These are phyloP conservation scores for Hypoxylon crocopeplum DNA, from an alignment of 495 filamentous ascomycete genomes.

Conservation along the genomic window DNA sequence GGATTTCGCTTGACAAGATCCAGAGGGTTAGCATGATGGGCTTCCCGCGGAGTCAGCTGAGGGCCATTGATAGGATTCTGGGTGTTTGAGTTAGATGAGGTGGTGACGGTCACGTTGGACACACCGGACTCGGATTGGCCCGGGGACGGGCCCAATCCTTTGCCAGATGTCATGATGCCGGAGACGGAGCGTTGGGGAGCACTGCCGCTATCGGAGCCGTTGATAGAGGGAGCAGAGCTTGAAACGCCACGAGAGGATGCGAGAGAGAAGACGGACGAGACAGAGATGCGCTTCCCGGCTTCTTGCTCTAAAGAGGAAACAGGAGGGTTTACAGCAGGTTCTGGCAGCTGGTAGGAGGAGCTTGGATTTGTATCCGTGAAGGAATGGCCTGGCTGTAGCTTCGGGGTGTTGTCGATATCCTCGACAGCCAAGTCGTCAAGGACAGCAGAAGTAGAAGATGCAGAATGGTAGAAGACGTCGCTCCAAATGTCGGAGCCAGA, in stretches of 20 bases:
- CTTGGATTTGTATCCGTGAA: constrained; percentile 37
- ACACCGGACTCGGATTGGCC: constrained; percentile 58
- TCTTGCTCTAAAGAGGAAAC: constrained; percentile 47
- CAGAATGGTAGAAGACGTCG: constrained; percentile 32
- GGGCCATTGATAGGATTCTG: constrained; percentile 42
- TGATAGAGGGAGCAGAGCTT: constrained; percentile 51
- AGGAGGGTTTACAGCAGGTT: constrained; percentile 53
- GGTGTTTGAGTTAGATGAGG: constrained; percentile 50
- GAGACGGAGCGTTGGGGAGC: constrained; percentile 43
- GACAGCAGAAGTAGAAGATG: constrained; percentile 8
- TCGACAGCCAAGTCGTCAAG: constrained; percentile 40
- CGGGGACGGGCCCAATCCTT: constrained; percentile 40
- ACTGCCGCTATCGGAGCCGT: constrained; percentile 46
- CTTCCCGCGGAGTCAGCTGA: constrained; percentile 53
- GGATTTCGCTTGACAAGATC: constrained; percentile 45
- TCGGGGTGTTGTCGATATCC: constrained; percentile 55
- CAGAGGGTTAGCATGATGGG: constrained; percentile 42
- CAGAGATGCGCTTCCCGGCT: constrained; percentile 68
- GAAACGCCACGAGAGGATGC: constrained; percentile 60
- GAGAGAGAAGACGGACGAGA: constrained; percentile 70
- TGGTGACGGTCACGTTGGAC: constrained; percentile 62
- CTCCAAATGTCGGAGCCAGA: constrained; percentile 41
- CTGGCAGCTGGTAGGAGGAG: constrained; percentile 47
- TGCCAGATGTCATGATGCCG: constrained; percentile 48
- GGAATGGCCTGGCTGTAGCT: constrained; percentile 40